These are phyloP conservation scores for Lyophyllum semitale DNA, from an alignment of 768 basidiomycete genomes.

Conservation along the genomic window DNA sequence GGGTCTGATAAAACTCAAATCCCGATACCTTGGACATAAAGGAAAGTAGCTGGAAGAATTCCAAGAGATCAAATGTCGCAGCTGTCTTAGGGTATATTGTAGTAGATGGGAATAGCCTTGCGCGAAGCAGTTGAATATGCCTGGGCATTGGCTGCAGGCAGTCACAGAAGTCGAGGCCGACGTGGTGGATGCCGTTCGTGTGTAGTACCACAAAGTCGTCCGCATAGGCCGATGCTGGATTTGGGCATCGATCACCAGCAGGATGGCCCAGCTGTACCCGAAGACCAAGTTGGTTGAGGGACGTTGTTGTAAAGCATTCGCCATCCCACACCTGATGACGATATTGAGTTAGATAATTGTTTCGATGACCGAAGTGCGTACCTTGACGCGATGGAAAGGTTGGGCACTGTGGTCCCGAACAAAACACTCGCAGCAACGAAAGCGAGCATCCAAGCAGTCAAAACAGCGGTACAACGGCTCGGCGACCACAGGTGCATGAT, in stretches of 20 bases:
- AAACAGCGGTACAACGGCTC: not conserved
- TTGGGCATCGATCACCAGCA: conserved; percentile 12
- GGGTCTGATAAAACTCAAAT: conserved; percentile 26
- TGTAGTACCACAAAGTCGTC: conserved; percentile 27
- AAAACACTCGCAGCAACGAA: not conserved
- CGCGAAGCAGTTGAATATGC: conserved; percentile 29
- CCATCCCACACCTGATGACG: not conserved
- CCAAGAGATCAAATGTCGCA: conserved; percentile 26
- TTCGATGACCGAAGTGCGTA: not conserved
- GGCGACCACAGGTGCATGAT: not conserved
- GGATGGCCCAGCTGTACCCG: conserved; percentile 23
- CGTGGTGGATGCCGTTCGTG: conserved; percentile 26
- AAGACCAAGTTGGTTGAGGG: conserved; percentile 2
- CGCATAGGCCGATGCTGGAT: conserved; percentile 3
- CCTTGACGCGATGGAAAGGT: not conserved
- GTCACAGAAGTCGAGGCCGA: conserved; percentile 30
- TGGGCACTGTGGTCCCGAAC: not conserved
- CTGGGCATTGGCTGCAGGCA: conserved; percentile 17
- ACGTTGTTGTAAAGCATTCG: not conserved
- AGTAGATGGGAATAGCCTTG: conserved; percentile 23
- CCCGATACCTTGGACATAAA: conserved; percentile 28
- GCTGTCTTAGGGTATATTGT: conserved; percentile 22
- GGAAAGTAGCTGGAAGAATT: conserved; percentile 26
- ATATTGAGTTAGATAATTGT: not conserved
- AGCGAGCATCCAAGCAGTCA: not conserved